Evolutionary conservation across 1,139 yeast species (phyloP).

Genomic region (Protomyces inundatus): DNA sequence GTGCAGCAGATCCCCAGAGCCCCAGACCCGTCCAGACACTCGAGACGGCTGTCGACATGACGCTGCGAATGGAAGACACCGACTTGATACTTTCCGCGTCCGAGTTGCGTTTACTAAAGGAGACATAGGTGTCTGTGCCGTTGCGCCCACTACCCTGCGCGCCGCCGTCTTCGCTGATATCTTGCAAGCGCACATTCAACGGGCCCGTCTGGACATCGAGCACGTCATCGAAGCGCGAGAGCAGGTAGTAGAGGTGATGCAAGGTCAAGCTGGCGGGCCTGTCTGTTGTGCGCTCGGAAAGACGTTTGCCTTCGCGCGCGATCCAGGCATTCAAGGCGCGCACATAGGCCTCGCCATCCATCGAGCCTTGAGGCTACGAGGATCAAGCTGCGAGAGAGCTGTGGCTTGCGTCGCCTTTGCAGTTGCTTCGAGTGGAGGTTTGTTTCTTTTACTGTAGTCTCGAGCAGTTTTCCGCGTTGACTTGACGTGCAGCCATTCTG

Average conservation of each 20-base stretch:
- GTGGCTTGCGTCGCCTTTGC: too few relatives aligned
- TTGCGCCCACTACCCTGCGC: neutral
- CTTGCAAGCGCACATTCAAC: constrained; percentile 54
- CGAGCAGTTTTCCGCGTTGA: too few relatives aligned
- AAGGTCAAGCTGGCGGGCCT: constrained; percentile 40
- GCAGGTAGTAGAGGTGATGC: constrained; percentile 58
- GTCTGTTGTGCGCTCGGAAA: constrained; percentile 16
- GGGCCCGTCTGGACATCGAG: constrained; percentile 60
- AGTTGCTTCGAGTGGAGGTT: too few relatives aligned
- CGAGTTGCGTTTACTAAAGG: constrained; percentile 49
- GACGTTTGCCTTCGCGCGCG: constrained; percentile 18
- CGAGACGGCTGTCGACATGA: constrained; percentile 45
- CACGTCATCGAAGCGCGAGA: constrained; percentile 51
- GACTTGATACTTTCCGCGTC: constrained; percentile 60
- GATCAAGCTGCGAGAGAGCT: too few relatives aligned
- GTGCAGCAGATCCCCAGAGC: constrained; percentile 3
- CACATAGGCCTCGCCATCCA: constrained; percentile 23
- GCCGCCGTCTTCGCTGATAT: constrained; percentile 44
- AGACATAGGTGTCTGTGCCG: constrained; percentile 37
- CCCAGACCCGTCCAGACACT: constrained; percentile 38
- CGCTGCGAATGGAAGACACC: constrained; percentile 57
- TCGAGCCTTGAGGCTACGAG: neutral
- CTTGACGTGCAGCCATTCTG: too few relatives aligned
- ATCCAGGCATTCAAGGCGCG: constrained; percentile 13
- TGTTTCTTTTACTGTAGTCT: too few relatives aligned